Conservation (phyloP, 176 grass and related monocot genomes). For the Eragrostis curvula region DNA sequence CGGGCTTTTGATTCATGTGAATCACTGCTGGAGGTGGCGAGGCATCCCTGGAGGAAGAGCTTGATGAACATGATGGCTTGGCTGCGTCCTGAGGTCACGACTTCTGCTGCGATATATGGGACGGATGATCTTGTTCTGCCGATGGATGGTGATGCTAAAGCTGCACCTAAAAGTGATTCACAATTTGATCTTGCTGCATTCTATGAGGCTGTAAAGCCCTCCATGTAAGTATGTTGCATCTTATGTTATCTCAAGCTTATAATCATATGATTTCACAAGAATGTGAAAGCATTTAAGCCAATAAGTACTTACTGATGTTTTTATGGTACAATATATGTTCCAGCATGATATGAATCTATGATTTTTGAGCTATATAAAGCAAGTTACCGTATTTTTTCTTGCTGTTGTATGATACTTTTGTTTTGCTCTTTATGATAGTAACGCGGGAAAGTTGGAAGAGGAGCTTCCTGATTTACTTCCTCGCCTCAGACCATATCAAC, state of each 20-base stretch:
- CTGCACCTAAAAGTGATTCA: slow-evolving; percentile 45
- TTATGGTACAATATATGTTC: slow-evolving; percentile 26
- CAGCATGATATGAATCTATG: neutral
- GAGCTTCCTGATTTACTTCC: slow-evolving; percentile 79
- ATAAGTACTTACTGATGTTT: neutral
- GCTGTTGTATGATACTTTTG: slow-evolving; percentile 37
- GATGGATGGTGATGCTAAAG: slow-evolving; percentile 34
- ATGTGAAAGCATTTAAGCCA: slow-evolving; percentile 20
- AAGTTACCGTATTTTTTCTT: neutral
- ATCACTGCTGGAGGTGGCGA: slow-evolving; percentile 71
- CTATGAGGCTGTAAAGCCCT: slow-evolving; percentile 84
- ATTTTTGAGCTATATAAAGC: neutral
- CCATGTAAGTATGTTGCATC: slow-evolving; percentile 44
- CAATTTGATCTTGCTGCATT: slow-evolving; percentile 83
- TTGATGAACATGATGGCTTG: slow-evolving; percentile 88
- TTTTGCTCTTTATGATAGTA: slow-evolving; percentile 30
- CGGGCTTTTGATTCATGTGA: slow-evolving; percentile 61
- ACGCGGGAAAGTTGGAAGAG: slow-evolving; percentile 61
- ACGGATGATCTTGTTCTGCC: slow-evolving; percentile 26
- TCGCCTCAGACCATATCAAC: slow-evolving; percentile 86
- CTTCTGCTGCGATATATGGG: slow-evolving; percentile 71
- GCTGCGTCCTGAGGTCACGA: slow-evolving; percentile 78
- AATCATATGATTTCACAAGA: neutral
- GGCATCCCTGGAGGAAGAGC: slow-evolving; percentile 90
- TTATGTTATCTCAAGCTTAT: slow-evolving; percentile 8